phyloP scores from a whole-genome alignment of 148 eudicot species.

The Bassia scoparia region DNA sequence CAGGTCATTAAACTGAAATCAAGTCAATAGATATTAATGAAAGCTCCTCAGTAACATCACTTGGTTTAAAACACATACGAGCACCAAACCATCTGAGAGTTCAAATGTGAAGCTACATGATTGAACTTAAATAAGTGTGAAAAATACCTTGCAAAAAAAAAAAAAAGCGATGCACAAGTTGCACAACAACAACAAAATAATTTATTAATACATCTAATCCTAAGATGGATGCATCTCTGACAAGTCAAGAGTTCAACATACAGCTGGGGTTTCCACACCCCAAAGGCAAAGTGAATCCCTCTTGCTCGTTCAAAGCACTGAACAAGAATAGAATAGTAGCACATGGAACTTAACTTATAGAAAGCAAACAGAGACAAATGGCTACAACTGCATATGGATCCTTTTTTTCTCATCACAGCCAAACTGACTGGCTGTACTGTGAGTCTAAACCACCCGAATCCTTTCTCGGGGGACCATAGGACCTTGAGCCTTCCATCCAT shows the following conservation, averaged over 20 bases:
- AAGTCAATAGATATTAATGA: slow-evolving; percentile 14
- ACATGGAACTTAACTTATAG: neutral
- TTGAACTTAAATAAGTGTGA: neutral
- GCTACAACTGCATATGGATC: slow-evolving; percentile 73
- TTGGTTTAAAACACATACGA: neutral
- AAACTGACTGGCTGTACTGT: slow-evolving; percentile 70
- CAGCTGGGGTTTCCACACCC: too few relatives aligned
- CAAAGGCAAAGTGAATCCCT: neutral
- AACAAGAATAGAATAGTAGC: neutral
- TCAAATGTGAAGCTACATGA: neutral
- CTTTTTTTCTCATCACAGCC: slow-evolving; percentile 78
- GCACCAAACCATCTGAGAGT: neutral
- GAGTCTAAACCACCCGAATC: slow-evolving; percentile 52
- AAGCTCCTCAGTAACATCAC: neutral
- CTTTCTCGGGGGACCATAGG: slow-evolving; percentile 50
- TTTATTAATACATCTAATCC: neutral
- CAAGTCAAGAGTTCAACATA: neutral
- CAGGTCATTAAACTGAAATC: slow-evolving; percentile 51
- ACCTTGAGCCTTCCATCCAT: slow-evolving; percentile 54
- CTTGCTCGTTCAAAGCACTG: neutral
- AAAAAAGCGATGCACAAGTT: neutral
- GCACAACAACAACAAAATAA: slow-evolving; percentile 9
- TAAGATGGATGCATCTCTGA: neutral
- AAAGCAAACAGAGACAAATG: neutral
- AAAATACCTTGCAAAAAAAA: neutral